These are phyloP conservation scores for Rhynchosporium secalis DNA, from an alignment of 2,329 filamentous ascomycete species.

Conservation along the genomic window DNA sequence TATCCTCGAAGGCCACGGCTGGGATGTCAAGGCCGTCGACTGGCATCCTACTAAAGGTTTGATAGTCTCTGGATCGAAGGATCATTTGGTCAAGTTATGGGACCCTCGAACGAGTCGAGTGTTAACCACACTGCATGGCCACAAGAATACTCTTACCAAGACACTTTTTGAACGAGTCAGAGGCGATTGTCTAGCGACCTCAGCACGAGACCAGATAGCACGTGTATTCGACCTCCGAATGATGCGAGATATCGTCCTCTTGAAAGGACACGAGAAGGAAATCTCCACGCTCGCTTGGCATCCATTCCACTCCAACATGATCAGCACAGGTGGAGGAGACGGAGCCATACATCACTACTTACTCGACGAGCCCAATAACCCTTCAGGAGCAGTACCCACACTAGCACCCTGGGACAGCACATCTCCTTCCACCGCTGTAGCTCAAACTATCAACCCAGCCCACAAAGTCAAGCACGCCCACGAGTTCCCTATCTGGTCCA, in stretches of 20 bases:
- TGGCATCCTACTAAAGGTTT: conserved; percentile 97
- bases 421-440: conserved; percentile 75
- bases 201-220: conserved; percentile 88
- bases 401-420: conserved; percentile 82
- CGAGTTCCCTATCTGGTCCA: conserved; percentile 93
- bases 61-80: conserved; percentile 93
- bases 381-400: conserved; percentile 67
- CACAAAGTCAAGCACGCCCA: conserved; percentile 87
- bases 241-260: conserved; percentile 95
- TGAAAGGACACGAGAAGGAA: conserved; percentile 95
- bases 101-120: conserved; percentile 90
- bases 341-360: conserved; percentile 91
- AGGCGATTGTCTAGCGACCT: conserved; percentile 84
- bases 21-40: conserved; percentile 96
- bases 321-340: conserved; percentile 88
- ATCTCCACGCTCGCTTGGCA: conserved; percentile 93
- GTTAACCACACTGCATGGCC: conserved; percentile 89
- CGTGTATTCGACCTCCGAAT: conserved; percentile 93
- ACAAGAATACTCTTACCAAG: conserved; percentile 96
- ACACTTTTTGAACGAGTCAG: conserved; percentile 85
- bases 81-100: conserved; percentile 97
- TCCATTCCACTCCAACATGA: conserved; percentile 82
- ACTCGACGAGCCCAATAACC: conserved; percentile 91
- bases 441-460: conserved; percentile 89
- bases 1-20: conserved; percentile 87